Base-by-base conservation (phyloP, 106 monocot genomes). In the Platanthera zijinensis region DNA sequence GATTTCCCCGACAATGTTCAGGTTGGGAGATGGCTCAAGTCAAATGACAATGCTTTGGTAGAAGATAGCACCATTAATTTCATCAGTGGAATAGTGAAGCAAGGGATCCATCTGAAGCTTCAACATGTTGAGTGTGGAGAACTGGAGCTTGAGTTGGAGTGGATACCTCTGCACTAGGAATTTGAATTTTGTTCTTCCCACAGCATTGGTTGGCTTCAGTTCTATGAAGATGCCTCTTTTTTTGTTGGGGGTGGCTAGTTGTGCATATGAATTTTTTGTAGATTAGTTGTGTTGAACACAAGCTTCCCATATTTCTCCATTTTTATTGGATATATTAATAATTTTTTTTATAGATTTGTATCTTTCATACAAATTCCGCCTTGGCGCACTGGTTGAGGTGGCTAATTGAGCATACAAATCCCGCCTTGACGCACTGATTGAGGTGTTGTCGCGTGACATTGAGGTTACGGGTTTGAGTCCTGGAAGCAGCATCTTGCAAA, bases 51-150 rank as follows among this genome's bases (percentile, higher is more conserved):
- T 68, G 92, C 89, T 1, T 86, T 95, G 32, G 56, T 86, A 46
- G 67, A 83, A 50, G 92, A 95, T 69, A 92, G 92, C 78, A 67
- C 76, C 45, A 80, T 95, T 75, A 92, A 88, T 77, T 79, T 95
- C 14, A 80, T 92, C 3, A 76, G 84, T 71, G 92, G 95, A 17
- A 92, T 86, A 81, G 72, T 90, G 15, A 90, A 85, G 76, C 95
- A 95, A 74, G 88, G 88, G 71, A 76, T 95, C 21, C 79, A 70
- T 51, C 74, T 95, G 4, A 90, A 86, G 88, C 83, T 95, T 10
- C 95, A 92, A 74, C 90, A 88, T 50, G 92, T 95, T 5, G 95
- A 95, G 72, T 85, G 85, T 15, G 92, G 95, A 39, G 95, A 92
- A 72, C 50, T 95, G 1, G 84, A 92, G 28, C 75, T 92, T 32